Evolutionary conservation across 768 basidiomycete genomes (phyloP), one percentile per base, ranked within the genome.

Genomic region (Psilocybe subaeruginosa): DNA sequence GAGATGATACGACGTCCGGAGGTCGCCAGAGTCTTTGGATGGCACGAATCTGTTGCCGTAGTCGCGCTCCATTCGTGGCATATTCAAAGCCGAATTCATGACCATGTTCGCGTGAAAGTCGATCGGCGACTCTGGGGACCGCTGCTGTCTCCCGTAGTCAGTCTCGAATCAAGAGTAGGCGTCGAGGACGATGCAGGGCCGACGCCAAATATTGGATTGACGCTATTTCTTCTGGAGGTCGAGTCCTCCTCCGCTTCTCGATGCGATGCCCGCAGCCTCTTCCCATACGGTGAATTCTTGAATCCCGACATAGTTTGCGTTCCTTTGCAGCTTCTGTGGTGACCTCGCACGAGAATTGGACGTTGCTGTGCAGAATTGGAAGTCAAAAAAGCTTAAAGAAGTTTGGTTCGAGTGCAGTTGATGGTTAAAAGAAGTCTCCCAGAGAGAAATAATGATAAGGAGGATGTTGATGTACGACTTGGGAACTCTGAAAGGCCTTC

Each of bases 271-370:
- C 91, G 86, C n/a, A 93, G 80, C 11, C 91, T 86, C 70, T 92
- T 93, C 46, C 90, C 91, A 75, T 91, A 93, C 1, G 89, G 89
- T 69, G 91, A 92, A 75, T 92, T 92, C 80, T 90, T 91, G 76
- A 92, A 82, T 58, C 85, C 85, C 60, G 90, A 87, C 90, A 91
- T 91, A 9, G 8, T 47, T 53, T 57, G 33, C 33, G 14, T 43
- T 49, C 43, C 37, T 43, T 41, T 12, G 9, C 4, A 4, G 4
- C 23, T 37, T 12, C 9, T 31, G 50, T 53, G 12, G 31, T 17
- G 51, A 17, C 30, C 49, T 50, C 27, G 49, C 29, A 8, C 23
- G 31, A 35, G 33, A 12, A n/a, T 37, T 30, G 50, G 33, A n/a
- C 31, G n/a, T 19, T 19, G 11, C 17, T n/a, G 33, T 4, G 48